Base-by-base conservation (phyloP, 352 stramenopile species). In the Pythium rishiriense region DNA sequence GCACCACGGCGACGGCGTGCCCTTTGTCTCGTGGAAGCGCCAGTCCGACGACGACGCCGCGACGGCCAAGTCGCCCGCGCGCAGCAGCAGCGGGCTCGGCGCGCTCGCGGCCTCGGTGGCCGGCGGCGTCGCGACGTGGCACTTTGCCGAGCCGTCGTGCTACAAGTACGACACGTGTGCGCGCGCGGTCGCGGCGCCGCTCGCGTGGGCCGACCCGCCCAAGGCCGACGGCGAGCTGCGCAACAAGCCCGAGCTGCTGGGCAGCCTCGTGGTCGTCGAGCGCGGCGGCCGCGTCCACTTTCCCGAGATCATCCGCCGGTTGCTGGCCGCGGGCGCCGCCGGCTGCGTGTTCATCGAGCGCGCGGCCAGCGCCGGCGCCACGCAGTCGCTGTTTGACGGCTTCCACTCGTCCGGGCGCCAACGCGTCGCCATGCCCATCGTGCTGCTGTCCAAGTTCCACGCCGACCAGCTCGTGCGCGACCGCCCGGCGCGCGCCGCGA, bases 341-440 rank as follows among this genome's bases (percentile, higher is more conserved):
- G 86, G 81, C 19, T 89, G 87, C 60, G 79, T 95, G 25, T 93
- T 95, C 60, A 78, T 95, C 47, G 86, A 95, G 66, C 72, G 72
- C 35, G 73, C 67, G 33, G 75, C 79, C 35, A 87, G 79, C 25
- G 70, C 74, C 14, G 71, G 74, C 9, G 75, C 74, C 54, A 87
- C 76, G 43, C 82, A 91, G 43, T 87, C 82, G 58, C 77, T 95
- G 9, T 95, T 95, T 59, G 86, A 95, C 57, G 86, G 86, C 47
- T 95, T 93, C 62, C 86, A 95, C 70, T 95, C 86, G 56, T 95
- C 86, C 1, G 86, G 86, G 12, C 72, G 86, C 17, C 86, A 95
- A 55, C 64, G 67, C 0, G 83, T 93, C 24, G 72, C 79, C 1
- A 86, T 95, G 46, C 86, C 84, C 0, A 91, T 95, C 62, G 76